Percentiles rank a stretch among this genome's conserved stretches.
These are phyloP conservation scores for Geranomyces variabilis DNA, from an alignment of 192 early-diverging fungal genomes.

Conservation along the genomic window DNA sequence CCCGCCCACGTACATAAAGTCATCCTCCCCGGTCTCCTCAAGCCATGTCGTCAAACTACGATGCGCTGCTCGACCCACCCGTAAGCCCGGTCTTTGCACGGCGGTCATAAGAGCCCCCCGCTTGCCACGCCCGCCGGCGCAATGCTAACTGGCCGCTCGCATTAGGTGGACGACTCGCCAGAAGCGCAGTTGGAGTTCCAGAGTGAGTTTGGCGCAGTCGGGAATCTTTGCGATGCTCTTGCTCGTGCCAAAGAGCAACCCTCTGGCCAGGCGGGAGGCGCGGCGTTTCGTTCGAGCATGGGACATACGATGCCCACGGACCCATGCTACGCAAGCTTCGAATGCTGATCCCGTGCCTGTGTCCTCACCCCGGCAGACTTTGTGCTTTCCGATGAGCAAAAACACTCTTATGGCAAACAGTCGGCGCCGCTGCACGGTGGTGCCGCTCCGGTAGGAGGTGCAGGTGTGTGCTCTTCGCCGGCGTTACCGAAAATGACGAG, in stretches of 20 bases:
- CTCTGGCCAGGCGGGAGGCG: too few species aligned
- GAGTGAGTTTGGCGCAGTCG: constrained; percentile 28
- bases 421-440: neutral
- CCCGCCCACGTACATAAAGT: too few species aligned
- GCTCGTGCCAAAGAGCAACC: too few species aligned
- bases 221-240: too few species aligned
- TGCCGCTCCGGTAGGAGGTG: constrained; percentile 7
- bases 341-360: neutral
- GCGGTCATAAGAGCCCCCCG: neutral
- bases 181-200: constrained; percentile 59
- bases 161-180: constrained; percentile 41
- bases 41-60: constrained; percentile 21
- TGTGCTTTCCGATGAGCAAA: constrained; percentile 55
- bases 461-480: neutral
- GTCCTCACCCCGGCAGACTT: constrained; percentile 40
- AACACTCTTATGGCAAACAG: constrained; percentile 26
- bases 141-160: neutral
- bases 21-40: too few species aligned
- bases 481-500: neutral
- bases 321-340: too few species aligned
- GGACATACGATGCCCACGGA: too few species aligned
- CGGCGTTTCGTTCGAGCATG: too few species aligned
- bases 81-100: constrained; percentile 8
- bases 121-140: neutral
- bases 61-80: constrained; percentile 27